These are phyloP conservation scores for Populus euphratica DNA, from an alignment of 345 rosid species.

Conservation along the genomic window DNA sequence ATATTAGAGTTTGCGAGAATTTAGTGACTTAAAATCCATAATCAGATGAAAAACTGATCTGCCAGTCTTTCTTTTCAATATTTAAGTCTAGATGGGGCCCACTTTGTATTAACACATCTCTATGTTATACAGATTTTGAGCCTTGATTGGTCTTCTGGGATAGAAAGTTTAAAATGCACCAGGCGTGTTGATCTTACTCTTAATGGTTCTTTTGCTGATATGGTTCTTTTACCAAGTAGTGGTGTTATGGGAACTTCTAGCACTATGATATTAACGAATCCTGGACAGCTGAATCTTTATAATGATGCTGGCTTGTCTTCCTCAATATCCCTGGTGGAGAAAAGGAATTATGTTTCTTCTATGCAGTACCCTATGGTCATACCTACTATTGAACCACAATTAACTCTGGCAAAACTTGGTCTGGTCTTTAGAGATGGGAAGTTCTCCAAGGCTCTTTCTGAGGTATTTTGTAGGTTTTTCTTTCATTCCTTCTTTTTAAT, in stretches of 20 bases:
- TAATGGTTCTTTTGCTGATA: constrained; percentile 32
- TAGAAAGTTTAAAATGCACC: constrained; percentile 19
- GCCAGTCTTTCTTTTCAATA: background rate
- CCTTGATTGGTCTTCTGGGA: constrained; percentile 30
- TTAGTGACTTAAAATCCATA: background rate
- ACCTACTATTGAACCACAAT: constrained; percentile 23
- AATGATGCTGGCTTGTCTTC: constrained; percentile 20
- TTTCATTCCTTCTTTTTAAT: background rate
- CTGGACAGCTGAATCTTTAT: constrained; percentile 31
- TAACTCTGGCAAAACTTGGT: constrained; percentile 23
- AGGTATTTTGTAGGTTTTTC: constrained; percentile 16
- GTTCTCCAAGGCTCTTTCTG: constrained; percentile 17
- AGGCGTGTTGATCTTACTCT: constrained; percentile 30
- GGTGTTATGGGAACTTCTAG: constrained; percentile 11
- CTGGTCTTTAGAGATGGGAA: constrained; percentile 12
- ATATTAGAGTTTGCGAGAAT: background rate
- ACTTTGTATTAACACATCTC: background rate
- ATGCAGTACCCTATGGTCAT: constrained; percentile 22
- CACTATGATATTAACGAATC: constrained; percentile 26
- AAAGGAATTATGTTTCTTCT: constrained; percentile 18
- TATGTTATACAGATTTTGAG: constrained; percentile 20
- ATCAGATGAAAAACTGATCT: background rate
- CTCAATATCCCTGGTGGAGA: constrained; percentile 13
- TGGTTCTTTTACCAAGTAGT: constrained; percentile 15
- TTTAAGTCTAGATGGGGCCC: background rate